Conservation (phyloP, 169 alveolate species). For the Cryptosporidium sp. region DNA sequence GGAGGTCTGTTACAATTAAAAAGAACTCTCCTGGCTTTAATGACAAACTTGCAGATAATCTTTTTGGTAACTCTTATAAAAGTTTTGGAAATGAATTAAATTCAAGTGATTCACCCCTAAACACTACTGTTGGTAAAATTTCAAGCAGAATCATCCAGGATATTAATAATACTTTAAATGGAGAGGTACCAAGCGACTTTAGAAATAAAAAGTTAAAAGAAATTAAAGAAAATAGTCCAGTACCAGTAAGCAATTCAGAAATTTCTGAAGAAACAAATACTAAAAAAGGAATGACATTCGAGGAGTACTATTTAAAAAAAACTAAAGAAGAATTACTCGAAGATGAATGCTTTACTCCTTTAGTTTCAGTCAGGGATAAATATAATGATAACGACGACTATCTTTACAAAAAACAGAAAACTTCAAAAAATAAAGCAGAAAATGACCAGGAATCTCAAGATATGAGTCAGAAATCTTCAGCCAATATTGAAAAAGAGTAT, state of each 20-base stretch:
- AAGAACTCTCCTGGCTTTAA: neutral
- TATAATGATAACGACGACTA: neutral
- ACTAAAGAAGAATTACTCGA: neutral
- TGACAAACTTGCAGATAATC: conserved; percentile 4
- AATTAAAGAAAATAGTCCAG: neutral
- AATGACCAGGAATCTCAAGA: neutral
- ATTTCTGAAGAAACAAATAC: neutral
- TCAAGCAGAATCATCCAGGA: neutral
- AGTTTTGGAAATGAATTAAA: neutral
- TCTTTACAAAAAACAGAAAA: neutral
- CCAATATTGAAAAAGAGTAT: neutral
- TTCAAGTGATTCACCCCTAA: neutral
- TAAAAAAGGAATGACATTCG: neutral
- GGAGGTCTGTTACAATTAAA: neutral
- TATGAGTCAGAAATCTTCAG: neutral
- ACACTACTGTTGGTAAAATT: neutral
- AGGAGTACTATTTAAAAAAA: conserved; percentile 15
- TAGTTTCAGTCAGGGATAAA: conserved; percentile 1
- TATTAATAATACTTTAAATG: conserved; percentile 16
- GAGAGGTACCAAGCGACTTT: neutral
- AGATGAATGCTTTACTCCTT: neutral
- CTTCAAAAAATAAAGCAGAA: neutral
- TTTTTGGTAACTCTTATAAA: conserved; percentile 1
- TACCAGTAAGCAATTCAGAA: neutral
- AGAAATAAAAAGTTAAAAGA: neutral